Evolutionary conservation across 495 filamentous ascomycete species (phyloP), one percentile per base, ranked within the genome.

Genomic region (Cercophora scortea): DNA sequence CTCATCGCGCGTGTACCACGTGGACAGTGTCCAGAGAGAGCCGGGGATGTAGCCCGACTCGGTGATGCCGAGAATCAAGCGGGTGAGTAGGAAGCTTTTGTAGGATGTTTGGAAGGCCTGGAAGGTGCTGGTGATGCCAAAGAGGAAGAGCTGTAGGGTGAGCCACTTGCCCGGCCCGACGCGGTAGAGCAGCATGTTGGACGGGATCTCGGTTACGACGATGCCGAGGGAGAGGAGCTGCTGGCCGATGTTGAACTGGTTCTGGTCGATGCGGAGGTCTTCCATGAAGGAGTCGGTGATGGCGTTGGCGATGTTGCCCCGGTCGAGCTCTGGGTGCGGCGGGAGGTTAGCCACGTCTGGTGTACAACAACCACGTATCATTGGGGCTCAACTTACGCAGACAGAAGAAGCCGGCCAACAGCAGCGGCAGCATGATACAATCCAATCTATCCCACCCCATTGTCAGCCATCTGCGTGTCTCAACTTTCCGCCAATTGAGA

Each of bases 21-120:
- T 77, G 2, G 79, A 79, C n/a, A 83, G 69, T 12, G 79, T 81
- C 52, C 79, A 84, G 0, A 84, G 66, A 3, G 75, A 74, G n/a
- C 74, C 79, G 38, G 80, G 80, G 52, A 83, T 82, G 55, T 80
- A 85, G 6, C 80, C 80, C 4, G 74, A 77, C 56, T 83, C 81
- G 33, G 73, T 73, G 12, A 67, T 55, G 10, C 64, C 80, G 3
- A 83, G 67, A 4, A 82, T 54, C 19, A 83, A 59, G 6, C 81
- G 71, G 0, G 79, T 82, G 2, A 65, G 70, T 5, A 82, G 54
- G 55, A 70, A 83, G 6, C 71, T 66, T 2, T 69, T 67, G 46
- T 76, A 75, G 6, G 69, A 69, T 18, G 73, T 65, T 17, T 79
- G 69, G 55, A 80, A 85, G 8, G 75, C 71, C 62, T 85, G 81